A percentile compares a stretch with the other conserved stretches of the same genome.
These are phyloP conservation scores for Ettlia oleoabundans DNA, from an alignment of 139 green algal species.

Conservation along the genomic window DNA sequence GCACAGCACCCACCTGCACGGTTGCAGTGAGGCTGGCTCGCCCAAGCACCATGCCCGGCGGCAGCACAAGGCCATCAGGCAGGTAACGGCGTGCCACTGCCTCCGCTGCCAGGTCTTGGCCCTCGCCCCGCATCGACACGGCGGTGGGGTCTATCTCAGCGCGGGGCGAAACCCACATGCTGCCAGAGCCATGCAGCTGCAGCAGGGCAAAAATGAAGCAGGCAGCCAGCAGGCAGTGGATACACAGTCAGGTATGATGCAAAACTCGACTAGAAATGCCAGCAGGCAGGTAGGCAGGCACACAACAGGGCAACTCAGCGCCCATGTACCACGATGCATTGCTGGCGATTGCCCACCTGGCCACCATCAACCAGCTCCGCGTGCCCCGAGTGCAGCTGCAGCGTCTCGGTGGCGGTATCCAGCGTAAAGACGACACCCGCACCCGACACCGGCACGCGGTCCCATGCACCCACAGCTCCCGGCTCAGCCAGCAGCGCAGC, in stretches of 20 bases:
- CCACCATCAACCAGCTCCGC: slow-evolving; percentile 82
- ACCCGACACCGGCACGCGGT: slow-evolving; percentile 58
- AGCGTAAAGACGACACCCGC: slow-evolving; percentile 85
- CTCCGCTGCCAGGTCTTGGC: slow-evolving; percentile 67
- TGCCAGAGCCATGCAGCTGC: slow-evolving; percentile 65
- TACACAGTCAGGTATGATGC: too few species aligned
- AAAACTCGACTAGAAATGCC: background rate
- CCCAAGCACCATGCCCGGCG: slow-evolving; percentile 54
- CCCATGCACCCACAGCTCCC: slow-evolving; percentile 84
- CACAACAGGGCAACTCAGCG: too few species aligned
- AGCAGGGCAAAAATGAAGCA: background rate
- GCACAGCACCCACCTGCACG: slow-evolving; percentile 42
- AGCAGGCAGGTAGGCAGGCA: background rate
- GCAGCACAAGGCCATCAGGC: slow-evolving; percentile 48
- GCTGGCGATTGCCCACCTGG: slow-evolving; percentile 45
- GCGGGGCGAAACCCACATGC: slow-evolving; percentile 79
- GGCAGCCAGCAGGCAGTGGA: too few species aligned
- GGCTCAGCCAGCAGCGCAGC: slow-evolving; percentile 44
- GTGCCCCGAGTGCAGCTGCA: slow-evolving; percentile 71
- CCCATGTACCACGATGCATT: background rate
- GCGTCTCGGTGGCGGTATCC: slow-evolving; percentile 79
- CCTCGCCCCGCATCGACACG: slow-evolving; percentile 61
- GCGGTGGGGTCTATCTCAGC: slow-evolving; percentile 85
- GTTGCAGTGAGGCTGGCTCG: slow-evolving; percentile 45
- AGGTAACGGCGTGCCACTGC: slow-evolving; percentile 78